Base-by-base conservation (phyloP, 495 filamentous ascomycete genomes). In the Penicillium chermesinum region DNA sequence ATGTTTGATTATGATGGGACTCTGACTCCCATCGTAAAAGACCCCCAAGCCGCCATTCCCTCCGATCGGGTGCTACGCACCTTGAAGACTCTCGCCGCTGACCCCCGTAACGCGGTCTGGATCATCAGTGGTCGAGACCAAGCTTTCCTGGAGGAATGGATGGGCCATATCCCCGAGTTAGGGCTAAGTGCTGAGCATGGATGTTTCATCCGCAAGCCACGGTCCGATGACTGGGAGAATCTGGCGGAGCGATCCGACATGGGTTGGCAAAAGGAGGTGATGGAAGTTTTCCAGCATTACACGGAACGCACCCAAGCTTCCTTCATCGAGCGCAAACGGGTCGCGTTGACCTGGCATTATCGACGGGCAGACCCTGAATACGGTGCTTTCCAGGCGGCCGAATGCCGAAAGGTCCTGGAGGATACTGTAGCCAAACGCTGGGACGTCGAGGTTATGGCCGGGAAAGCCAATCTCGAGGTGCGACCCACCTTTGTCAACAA, bases 1-100 rank as follows among this genome's bases (percentile, higher is more conserved):
- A 89, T 98, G 85, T 95, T 96, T 57, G 93, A 98, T 72, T 98
- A 97, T 59, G 93, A 98, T 65, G 93, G 93, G 39, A 98, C 93
- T 0, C 80, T 98, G n/a, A 96, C 94, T 0, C 89, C 89, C 1
- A 96, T 98, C 54, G 91, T 97, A 19, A 81, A 83, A 46, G 88
- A 96, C 52, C 94, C 93, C 1, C 79, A 82, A 49, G 81, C 86
- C 7, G 93, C 94, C 2, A 83, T 96, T 32, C 91, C 93, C 0
- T 88, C 89, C 2, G 84, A 91, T 56, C 79, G 82, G 13, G 81
- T 91, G 18, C 80, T 95, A 33, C 80, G 80, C 22, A 91, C 84
- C 19, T 71, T 98, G 45, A 87, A 86, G 58, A 76, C 73, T 25
- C 77, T 98, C 10, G 86, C 91, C 0, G 75, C 86, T 2, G 87